Evolutionary conservation across 208 protist species (phyloP), one percentile per base, ranked within the genome.

Genomic region (Leishmania braziliensis): DNA sequence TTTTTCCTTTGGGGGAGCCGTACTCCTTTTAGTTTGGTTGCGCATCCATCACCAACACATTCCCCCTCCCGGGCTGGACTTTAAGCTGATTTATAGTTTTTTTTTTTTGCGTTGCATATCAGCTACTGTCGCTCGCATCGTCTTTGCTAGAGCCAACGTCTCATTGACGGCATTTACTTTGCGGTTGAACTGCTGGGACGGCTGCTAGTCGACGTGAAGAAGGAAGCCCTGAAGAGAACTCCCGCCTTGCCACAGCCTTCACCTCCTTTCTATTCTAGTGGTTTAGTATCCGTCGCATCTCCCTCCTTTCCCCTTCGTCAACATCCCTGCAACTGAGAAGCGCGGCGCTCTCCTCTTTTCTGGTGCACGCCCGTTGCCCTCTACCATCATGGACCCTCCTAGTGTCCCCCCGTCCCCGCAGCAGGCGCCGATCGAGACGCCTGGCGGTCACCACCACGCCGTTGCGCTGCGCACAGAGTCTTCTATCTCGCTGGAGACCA

Each of bases 331-430:
- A 0, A 39, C 5, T 23, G 23, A 71, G 65, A 71, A 71, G 65
- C 29, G 39, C 68, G 16, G 10, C 26, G 26, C 66, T 39, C 16
- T 68, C 4, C 9, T 20, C 18, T 77, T 79, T 20, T 2, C 39
- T 20, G 36, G 29, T 36, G 43, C 43, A 53, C 5, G 12, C 12
- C 50, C 1, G 29, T 73, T 33, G 62, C 8, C 14, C 20, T 2
- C 26, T n/a, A 53, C 12, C 53, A 39, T 51, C 3, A 96, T 94
- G 90, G 92, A 95, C 62, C 93, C 91, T 16, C 92, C 93, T 12
- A 78, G 81, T 54, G 92, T 95, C 18, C 93, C 93, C 14, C 89
- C 90, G 71, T 95, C 93, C 23, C 93, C 93, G 68, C 93, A 95
- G 87, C 87, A 90, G 82, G 80, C 81, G 71, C 69, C 83, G 1